These are phyloP conservation scores for Diplodia corticola DNA, from an alignment of 2,329 filamentous ascomycete species.

Conservation along the genomic window DNA sequence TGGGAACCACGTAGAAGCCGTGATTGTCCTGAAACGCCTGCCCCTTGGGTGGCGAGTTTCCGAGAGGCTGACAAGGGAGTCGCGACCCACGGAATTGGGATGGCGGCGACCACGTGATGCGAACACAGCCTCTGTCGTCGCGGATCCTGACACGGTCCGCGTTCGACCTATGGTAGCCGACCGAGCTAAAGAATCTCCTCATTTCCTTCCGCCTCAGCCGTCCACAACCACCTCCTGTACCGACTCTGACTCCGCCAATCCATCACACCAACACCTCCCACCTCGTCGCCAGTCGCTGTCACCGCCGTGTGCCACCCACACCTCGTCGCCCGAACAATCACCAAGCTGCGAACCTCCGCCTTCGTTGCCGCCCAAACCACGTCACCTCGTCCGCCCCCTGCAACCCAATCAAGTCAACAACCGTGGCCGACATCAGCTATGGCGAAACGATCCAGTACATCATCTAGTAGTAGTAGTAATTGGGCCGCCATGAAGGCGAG, in stretches of 20 bases:
- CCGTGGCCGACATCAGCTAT: slow-evolving; percentile 57
- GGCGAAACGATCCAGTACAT: slow-evolving; percentile 70
- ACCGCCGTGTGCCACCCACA: not conserved
- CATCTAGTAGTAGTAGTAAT: slow-evolving; percentile 70
- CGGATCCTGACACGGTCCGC: slow-evolving; percentile 15
- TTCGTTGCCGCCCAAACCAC: not conserved
- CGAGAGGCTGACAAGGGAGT: not conserved
- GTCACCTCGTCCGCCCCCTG: not conserved
- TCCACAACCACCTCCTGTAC: not conserved
- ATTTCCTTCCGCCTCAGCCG: slow-evolving; percentile 12
- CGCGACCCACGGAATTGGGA: not conserved
- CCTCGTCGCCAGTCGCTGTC: not conserved
- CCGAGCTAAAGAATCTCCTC: slow-evolving; percentile 21
- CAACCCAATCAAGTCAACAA: slow-evolving; percentile 32
- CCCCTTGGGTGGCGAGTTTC: not conserved
- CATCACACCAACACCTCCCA: not conserved
- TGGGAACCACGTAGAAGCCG: no score
- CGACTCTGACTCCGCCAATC: not conserved
- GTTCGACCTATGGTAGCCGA: slow-evolving; percentile 11
- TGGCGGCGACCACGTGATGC: not conserved
- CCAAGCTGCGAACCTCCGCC: slow-evolving; percentile 1
- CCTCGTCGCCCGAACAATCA: not conserved
- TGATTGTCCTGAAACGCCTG: not conserved
- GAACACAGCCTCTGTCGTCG: not conserved
- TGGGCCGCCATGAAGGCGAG: slow-evolving; percentile 78